Evolutionary conservation across 768 basidiomycete species (phyloP).

Genomic region (Clitopilus passeckerianus): DNA sequence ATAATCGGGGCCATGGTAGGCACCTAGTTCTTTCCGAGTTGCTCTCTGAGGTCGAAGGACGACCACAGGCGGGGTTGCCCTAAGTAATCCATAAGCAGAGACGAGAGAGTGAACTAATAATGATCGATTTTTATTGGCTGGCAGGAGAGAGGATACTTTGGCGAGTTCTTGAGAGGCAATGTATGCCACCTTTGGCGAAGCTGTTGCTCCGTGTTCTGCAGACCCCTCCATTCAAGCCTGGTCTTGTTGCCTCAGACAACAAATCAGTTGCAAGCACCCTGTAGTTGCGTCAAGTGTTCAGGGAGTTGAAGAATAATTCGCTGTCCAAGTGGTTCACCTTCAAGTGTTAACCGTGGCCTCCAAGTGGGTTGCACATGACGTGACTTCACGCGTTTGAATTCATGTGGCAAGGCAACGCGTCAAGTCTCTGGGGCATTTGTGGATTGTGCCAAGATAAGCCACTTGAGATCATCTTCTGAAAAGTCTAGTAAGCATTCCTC

Average conservation of each 20-base stretch:
- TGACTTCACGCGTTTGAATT: too few relatives aligned
- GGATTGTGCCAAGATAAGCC: too few relatives aligned
- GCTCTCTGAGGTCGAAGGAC: conserved; percentile 54
- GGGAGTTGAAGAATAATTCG: too few relatives aligned
- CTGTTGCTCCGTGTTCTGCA: not conserved
- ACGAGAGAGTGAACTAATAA: conserved; percentile 62
- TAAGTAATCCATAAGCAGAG: conserved; percentile 45
- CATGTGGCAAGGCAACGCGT: too few relatives aligned
- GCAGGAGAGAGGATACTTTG: conserved; percentile 54
- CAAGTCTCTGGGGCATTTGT: too few relatives aligned
- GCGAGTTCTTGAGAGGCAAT: conserved; percentile 55
- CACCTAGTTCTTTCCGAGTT: conserved; percentile 47
- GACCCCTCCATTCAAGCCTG: not conserved
- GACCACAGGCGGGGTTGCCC: conserved; percentile 25
- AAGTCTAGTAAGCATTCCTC: too few relatives aligned
- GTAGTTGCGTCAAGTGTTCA: too few relatives aligned
- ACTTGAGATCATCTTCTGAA: too few relatives aligned
- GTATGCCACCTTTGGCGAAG: conserved; percentile 30
- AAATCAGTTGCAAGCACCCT: too few relatives aligned
- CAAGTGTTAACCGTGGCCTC: not conserved
- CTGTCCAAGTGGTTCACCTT: not conserved
- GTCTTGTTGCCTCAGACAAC: not conserved
- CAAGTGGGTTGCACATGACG: too few relatives aligned
- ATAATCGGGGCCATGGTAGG: conserved; percentile 72
- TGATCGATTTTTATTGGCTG: conserved; percentile 66